Percentiles rank a stretch among this genome's conserved stretches.
Conservation (phyloP, 805 yeast species). For the Saccharomycopsis lassenensis region DNA sequence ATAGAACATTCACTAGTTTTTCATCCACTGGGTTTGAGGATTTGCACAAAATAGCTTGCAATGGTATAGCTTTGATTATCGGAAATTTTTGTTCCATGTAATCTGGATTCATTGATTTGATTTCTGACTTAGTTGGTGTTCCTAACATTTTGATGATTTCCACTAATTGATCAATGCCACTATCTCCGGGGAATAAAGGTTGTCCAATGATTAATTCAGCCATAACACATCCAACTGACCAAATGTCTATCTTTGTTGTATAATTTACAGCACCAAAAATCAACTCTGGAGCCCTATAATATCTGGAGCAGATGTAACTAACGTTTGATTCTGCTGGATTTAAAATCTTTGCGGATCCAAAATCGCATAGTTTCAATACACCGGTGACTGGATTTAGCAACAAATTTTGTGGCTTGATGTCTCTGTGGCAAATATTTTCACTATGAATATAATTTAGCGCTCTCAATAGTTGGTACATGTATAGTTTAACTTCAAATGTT, state of each 20-base stretch:
- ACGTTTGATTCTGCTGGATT: slow-evolving; percentile 91
- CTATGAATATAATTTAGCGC: slow-evolving; percentile 71
- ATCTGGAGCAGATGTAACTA: slow-evolving; percentile 90
- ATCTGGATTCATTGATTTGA: slow-evolving; percentile 89
- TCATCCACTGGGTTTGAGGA: slow-evolving; percentile 35
- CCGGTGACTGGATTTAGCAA: slow-evolving; percentile 80
- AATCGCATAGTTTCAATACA: slow-evolving; percentile 85
- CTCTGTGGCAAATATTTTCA: slow-evolving; percentile 77
- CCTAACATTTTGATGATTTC: slow-evolving; percentile 94
- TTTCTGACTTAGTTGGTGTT: slow-evolving; percentile 88
- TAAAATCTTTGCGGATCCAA: slow-evolving; percentile 88
- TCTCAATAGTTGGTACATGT: slow-evolving; percentile 68
- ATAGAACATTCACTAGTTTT: slow-evolving; percentile 29
- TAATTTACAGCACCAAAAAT: slow-evolving; percentile 96
- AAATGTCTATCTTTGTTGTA: slow-evolving; percentile 91
- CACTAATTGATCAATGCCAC: slow-evolving; percentile 94
- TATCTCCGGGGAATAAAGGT: slow-evolving; percentile 95
- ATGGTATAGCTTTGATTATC: slow-evolving; percentile 65
- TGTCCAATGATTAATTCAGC: slow-evolving; percentile 93
- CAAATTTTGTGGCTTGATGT: slow-evolving; percentile 83
- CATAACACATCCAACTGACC: slow-evolving; percentile 98
- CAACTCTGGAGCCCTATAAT: slow-evolving; percentile 94
- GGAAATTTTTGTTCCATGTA: slow-evolving; percentile 98
- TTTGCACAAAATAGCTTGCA: slow-evolving; percentile 30
- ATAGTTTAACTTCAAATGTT: slow-evolving; percentile 72